Evolutionary conservation across 179 eudicot genomes (phyloP), one percentile per base, ranked within the genome.

Genomic region (Heliamphora pulchella): DNA sequence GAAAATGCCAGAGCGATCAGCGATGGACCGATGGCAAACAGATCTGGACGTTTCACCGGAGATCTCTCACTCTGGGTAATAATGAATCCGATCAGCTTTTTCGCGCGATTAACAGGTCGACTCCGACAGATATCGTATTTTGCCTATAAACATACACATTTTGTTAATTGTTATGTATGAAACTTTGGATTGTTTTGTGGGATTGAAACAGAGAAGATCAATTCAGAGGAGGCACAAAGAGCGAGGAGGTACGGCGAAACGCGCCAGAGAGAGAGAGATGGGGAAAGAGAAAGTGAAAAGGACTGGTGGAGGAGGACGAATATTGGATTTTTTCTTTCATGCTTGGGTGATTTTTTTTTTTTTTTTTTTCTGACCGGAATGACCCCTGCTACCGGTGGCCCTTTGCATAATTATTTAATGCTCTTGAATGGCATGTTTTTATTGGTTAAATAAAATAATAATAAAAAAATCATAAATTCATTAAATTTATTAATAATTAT

Each of bases 281-380:
- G 20, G 57, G 58, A 51, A 59, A 51, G 63, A 74, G 77, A 74
- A 2, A 14, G 77, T 14, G 77, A 55, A 64, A 22, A 41, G 63
- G 76, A 78, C 57, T 80, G 74, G 81, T 82, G 89, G 89, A 82
- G 81, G 78, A 66, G 87, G 88, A 84, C 79, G 81, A 84, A 79
- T 79, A n/a, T 85, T 80, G 87, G 87, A 70, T 71, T 80, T 80
- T 58, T 79, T 5, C 54, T 44, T 79, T 5, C 54, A 18, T 50
- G 31, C 13, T 53, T 64, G 65, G 62, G 66, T 3, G 78, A 57
- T 22, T 57, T 20, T 11, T 15, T 18, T 50, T 43, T 31, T 22
- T 54, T 66, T 17, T 64, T 31, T 9, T 18, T 8, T 3, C 14
- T 74, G 31, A 31, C 31, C 31, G 31, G 31, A 31, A 31, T 31